Percentiles rank a stretch among this genome's conserved stretches.
These are phyloP conservation scores for Fraxinus ornus DNA, from an alignment of 305 asterid genomes.

Conservation along the genomic window DNA sequence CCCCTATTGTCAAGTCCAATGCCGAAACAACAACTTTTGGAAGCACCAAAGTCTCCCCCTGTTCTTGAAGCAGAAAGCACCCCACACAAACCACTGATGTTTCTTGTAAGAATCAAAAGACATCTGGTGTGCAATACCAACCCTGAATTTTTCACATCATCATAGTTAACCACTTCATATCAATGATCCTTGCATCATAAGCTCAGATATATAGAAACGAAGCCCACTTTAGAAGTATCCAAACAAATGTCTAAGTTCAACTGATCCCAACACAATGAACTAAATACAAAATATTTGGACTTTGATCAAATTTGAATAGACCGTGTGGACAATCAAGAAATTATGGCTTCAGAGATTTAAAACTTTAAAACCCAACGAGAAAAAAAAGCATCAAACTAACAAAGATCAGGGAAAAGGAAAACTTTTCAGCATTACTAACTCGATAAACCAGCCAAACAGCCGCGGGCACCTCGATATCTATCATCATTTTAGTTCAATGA, in stretches of 20 bases:
- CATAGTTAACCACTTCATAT: conserved; percentile 7
- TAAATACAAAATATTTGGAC: background rate
- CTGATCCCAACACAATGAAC: background rate
- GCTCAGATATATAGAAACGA: background rate
- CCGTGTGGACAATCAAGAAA: background rate
- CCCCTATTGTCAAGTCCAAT: conserved; percentile 68
- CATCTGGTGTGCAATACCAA: conserved; percentile 66
- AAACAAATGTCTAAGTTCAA: background rate
- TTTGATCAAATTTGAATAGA: background rate
- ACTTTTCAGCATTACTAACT: background rate
- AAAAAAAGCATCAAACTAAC: background rate
- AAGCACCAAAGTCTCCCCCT: conserved; percentile 71
- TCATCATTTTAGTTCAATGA: background rate
- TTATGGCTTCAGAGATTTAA: background rate
- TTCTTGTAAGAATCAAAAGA: conserved; percentile 78
- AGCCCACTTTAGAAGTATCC: background rate
- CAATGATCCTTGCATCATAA: background rate
- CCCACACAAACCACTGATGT: conserved; percentile 54
- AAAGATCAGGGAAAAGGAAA: background rate
- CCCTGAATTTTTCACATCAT: conserved; percentile 42
- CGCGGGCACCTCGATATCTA: background rate
- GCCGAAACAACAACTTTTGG: conserved; percentile 54
- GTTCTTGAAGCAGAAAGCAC: conserved; percentile 67
- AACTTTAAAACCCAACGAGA: background rate
- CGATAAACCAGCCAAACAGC: background rate